Base-by-base conservation (phyloP, 176 grass and related monocot genomes). In the Eleusine indica region DNA sequence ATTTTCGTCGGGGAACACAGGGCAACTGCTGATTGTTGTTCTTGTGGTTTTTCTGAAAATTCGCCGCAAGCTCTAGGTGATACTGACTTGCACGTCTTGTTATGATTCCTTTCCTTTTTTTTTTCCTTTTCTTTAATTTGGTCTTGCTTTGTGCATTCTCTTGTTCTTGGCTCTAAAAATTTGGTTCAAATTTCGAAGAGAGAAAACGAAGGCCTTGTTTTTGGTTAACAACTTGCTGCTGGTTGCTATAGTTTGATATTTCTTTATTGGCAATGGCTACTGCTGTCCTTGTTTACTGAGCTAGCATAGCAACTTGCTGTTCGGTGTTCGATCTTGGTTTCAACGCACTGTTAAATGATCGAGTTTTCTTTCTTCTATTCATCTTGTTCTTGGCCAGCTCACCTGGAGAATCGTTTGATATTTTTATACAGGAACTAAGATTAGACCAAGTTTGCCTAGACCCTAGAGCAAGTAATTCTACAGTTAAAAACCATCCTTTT, bases 391-490 rank as follows among this genome's bases (percentile, higher is more conserved):
- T 74, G 75, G 42, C 39, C 51, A 74, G 19, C 62, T 57, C 40
- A 30, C 40, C 29, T 44, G 44, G 6, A 67, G 57, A 72, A 37
- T 44, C 42, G 38, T 37, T 74, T 74, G 35, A 22, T 49, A 21
- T 70, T 81, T 70, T 57, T 39, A 12, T 4, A 22, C 57, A 18
- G 21, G 6, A 12, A 39, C 12, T 25, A 57, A 70, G 19, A 56
- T 38, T 25, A 41, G 65, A 29, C 46, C 47, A 22, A 21, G 25
- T 61, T 68, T 61, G 29, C 78, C 46, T 66, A 66, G 56, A 60
- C 19, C 47, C 68, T 76, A 53, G 41, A 80, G 41, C 70, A 85
- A 89, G 49, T 64, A 89, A 81, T 30, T 21, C 74, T 84, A 58
- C 68, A 85, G 71, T 62, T 53, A 62, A 29, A 80, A 80, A n/a